phyloP scores from a whole-genome alignment of 495 filamentous ascomycete genomes.

The Glutinoglossum americanum region DNA sequence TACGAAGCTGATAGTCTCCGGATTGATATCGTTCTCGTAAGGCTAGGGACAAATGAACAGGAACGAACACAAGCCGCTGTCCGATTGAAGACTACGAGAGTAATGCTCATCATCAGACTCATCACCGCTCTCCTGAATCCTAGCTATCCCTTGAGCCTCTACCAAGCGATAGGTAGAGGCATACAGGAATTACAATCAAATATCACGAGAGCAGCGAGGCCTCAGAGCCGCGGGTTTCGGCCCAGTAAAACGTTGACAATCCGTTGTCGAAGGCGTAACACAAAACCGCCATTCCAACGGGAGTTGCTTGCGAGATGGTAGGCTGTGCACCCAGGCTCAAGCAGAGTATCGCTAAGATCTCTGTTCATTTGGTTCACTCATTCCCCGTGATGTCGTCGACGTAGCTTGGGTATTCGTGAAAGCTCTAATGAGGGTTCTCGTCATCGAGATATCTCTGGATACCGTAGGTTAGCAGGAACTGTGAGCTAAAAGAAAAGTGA shows the following conservation, averaged over 20 bases:
- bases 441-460: background rate
- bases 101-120: background rate
- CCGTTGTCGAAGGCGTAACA: background rate
- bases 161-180: background rate
- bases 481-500: background rate
- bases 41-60: background rate
- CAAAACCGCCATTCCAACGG: background rate
- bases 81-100: constrained; percentile 3
- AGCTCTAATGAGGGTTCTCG: constrained; percentile 4
- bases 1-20: background rate
- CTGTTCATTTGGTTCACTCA: constrained; percentile 5
- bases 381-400: background rate
- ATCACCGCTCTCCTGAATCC: background rate
- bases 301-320: background rate
- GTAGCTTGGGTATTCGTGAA: background rate
- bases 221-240: background rate
- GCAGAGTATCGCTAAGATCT: constrained; percentile 2
- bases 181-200: background rate
- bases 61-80: background rate
- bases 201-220: background rate
- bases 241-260: background rate
- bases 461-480: background rate
- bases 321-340: background rate
- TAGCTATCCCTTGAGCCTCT: background rate
- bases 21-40: background rate